These are phyloP conservation scores for Daldinia eschscholtzii DNA, from an alignment of 2,329 filamentous ascomycete species.

Conservation along the genomic window DNA sequence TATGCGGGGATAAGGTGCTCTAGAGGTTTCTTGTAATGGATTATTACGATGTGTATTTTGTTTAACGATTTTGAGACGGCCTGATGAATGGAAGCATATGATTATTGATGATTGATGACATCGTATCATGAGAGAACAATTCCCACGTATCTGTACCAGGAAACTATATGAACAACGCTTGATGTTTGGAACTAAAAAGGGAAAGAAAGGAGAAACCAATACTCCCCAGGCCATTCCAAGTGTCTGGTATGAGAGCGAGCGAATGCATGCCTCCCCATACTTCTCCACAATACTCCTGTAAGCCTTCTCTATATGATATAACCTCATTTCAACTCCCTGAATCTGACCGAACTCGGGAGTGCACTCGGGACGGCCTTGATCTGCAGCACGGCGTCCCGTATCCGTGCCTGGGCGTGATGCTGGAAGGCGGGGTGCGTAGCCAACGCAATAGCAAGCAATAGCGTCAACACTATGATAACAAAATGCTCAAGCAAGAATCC, in stretches of 20 bases:
- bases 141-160: not conserved
- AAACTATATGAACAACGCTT: not conserved
- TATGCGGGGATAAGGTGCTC: not conserved
- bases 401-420: constrained; percentile 43
- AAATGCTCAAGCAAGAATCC: constrained; percentile 36
- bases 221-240: no score
- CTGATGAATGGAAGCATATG: not conserved
- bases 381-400: constrained; percentile 42
- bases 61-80: not conserved
- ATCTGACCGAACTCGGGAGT: constrained; percentile 35
- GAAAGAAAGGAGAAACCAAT: not conserved
- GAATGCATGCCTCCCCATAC: not conserved
- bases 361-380: constrained; percentile 25
- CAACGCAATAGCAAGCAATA: constrained; percentile 44
- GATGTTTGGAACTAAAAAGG: not conserved
- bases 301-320: no score
- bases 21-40: not conserved
- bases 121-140: not conserved
- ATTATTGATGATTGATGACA: not conserved
- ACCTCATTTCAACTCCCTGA: constrained; percentile 12
- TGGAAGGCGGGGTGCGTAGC: constrained; percentile 49
- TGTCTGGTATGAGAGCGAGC: not conserved
- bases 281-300: not conserved
- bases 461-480: constrained; percentile 32
- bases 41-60: not conserved